A percentile compares a stretch with the other conserved stretches of the same genome.
Evolutionary conservation across 306 rosid species (phyloP).

Genomic region (Herpetospermum pedunculosum): DNA sequence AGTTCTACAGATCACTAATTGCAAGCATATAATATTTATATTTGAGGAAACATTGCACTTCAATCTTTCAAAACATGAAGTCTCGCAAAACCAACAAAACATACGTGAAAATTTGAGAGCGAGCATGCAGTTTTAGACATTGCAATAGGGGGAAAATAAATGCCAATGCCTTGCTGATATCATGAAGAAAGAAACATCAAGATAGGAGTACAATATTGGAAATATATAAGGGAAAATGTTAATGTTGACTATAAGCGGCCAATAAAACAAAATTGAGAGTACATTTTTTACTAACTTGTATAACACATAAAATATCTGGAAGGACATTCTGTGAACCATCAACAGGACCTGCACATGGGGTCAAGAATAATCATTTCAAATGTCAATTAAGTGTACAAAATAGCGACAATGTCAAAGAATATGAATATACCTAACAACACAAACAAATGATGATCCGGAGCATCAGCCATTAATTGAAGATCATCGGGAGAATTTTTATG

Average conservation of each 20-base stretch:
- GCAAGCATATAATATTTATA: not conserved
- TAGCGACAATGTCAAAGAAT: not conserved
- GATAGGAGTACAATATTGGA: not conserved
- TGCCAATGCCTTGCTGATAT: not conserved
- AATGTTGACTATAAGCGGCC: not conserved
- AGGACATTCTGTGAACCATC: slow-evolving; percentile 74
- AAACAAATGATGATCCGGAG: slow-evolving; percentile 91
- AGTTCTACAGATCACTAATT: not conserved
- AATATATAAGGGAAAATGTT: not conserved
- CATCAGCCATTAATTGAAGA: slow-evolving; percentile 89
- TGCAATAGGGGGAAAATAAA: not conserved
- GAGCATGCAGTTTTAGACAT: not conserved
- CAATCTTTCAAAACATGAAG: not conserved
- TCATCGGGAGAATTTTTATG: slow-evolving; percentile 95
- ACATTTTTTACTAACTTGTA: slow-evolving; percentile 39
- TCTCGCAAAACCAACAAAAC: not conserved
- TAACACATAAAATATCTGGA: slow-evolving; percentile 90
- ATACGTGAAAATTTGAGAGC: not conserved
- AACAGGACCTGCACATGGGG: slow-evolving; percentile 60
- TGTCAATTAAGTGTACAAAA: not conserved
- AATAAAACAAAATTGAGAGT: not conserved
- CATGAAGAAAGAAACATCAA: not conserved
- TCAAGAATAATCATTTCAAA: not conserved
- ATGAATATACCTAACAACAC: slow-evolving; percentile 72
- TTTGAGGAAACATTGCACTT: not conserved